These are phyloP conservation scores for Apiotrichum porosum DNA, from an alignment of 1,284 basidiomycete species.

Conservation along the genomic window DNA sequence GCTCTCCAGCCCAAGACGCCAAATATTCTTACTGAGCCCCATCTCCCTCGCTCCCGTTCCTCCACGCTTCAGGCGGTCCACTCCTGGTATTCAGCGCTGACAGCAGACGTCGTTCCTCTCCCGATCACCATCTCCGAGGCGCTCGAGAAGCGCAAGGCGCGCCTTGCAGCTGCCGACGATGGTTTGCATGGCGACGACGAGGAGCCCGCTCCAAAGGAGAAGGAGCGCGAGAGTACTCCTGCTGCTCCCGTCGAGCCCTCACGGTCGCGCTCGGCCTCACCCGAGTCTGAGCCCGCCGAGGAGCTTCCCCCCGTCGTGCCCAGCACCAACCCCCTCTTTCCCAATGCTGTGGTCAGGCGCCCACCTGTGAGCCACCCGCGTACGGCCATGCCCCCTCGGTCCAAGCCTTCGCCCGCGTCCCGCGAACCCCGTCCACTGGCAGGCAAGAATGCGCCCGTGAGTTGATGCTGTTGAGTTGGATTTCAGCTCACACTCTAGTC, in stretches of 20 bases:
- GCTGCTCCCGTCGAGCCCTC: no score
- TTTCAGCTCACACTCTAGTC: constrained; percentile 9
- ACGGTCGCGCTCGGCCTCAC: no score
- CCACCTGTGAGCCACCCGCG: constrained; percentile 40
- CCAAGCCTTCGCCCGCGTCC: not conserved
- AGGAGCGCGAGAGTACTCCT: no score
- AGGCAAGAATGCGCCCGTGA: constrained; percentile 25
- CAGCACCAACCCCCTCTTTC: constrained; percentile 42
- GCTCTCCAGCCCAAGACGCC: constrained; percentile 21
- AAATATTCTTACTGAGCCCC: constrained; percentile 47
- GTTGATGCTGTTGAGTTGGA: constrained; percentile 1
- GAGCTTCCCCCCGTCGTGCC: constrained; percentile 34
- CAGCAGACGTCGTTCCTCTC: constrained; percentile 42
- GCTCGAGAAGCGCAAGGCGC: constrained; percentile 33
- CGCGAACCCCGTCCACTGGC: no score
- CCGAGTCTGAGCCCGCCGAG: no score
- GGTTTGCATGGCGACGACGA: constrained; percentile 5
- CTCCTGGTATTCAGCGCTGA: no score
- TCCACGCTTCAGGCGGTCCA: not conserved
- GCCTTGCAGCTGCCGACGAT: constrained; percentile 11
- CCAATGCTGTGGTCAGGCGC: constrained; percentile 40
- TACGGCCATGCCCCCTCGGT: constrained; percentile 2
- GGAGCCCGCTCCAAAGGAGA: not conserved
- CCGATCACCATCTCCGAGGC: constrained; percentile 43
- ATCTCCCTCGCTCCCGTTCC: not conserved